A percentile compares a stretch with the other conserved stretches of the same genome.
These are phyloP conservation scores for Aspergillus sp. DNA, from an alignment of 2,329 filamentous ascomycete genomes.

Conservation along the genomic window DNA sequence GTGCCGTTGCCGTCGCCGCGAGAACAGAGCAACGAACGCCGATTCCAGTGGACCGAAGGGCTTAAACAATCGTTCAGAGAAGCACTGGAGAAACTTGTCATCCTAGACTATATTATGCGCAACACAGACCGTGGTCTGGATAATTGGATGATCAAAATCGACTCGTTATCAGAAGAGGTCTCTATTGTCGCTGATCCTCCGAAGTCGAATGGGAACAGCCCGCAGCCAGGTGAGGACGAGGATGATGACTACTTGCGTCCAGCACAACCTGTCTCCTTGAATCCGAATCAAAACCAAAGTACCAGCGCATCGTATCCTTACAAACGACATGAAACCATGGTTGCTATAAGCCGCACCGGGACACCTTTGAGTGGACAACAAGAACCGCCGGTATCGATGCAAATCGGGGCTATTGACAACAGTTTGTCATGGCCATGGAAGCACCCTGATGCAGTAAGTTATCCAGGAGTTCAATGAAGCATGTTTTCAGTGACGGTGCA, in stretches of 20 bases:
- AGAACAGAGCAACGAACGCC: slow-evolving; percentile 40
- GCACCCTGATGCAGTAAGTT: slow-evolving; percentile 75
- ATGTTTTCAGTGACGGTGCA: not conserved
- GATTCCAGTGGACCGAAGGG: slow-evolving; percentile 78
- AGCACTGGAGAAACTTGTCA: slow-evolving; percentile 92
- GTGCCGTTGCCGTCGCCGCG: slow-evolving; percentile 37
- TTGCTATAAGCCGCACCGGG: slow-evolving; percentile 55
- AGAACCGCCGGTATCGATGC: slow-evolving; percentile 55
- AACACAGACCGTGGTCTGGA: slow-evolving; percentile 95
- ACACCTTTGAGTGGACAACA: slow-evolving; percentile 42
- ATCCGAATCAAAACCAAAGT: slow-evolving; percentile 32
- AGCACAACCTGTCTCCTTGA: slow-evolving; percentile 56
- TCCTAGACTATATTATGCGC: slow-evolving; percentile 97
- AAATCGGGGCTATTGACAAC: slow-evolving; percentile 92
- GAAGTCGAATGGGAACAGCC: slow-evolving; percentile 50
- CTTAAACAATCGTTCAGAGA: slow-evolving; percentile 90
- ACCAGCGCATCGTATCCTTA: slow-evolving; percentile 57
- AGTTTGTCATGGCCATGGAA: slow-evolving; percentile 99
- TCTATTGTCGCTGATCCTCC: slow-evolving; percentile 81
- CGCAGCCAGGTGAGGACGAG: slow-evolving; percentile 17
- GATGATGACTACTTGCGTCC: slow-evolving; percentile 43
- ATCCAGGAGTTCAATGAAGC: not conserved
- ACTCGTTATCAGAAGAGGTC: slow-evolving; percentile 74
- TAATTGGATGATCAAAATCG: slow-evolving; percentile 99
- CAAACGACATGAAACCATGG: slow-evolving; percentile 75